A percentile compares a stretch with the other conserved stretches of the same genome.
Conservation (phyloP, 192 early-diverging fungal genomes). For the Gryganskiella cystojenkinii region DNA sequence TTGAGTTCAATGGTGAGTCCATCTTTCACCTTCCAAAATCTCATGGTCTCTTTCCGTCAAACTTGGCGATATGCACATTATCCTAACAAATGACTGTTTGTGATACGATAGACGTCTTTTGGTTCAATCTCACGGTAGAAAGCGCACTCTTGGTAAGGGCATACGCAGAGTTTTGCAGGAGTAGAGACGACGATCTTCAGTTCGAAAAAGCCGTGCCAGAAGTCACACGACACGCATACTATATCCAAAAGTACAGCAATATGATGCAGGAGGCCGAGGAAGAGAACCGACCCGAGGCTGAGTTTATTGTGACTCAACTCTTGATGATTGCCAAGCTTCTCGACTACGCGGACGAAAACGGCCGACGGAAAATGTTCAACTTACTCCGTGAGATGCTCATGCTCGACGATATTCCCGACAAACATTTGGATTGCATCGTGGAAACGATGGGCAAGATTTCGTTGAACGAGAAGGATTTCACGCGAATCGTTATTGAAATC, state of each 20-base stretch:
- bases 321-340: constrained; percentile 79
- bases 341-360: constrained; percentile 92
- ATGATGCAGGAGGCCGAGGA: constrained; percentile 60
- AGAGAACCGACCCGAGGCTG: constrained; percentile 59
- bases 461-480: constrained; percentile 87
- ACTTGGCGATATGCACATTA: background rate
- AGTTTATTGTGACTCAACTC: constrained; percentile 79
- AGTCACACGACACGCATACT: constrained; percentile 66
- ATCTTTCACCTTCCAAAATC: too few species aligned
- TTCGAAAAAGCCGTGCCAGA: constrained; percentile 78
- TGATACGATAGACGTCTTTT: constrained; percentile 62
- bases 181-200: constrained; percentile 67
- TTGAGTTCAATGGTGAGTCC: constrained; percentile 67
- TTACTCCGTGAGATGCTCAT: constrained; percentile 85
- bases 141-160: constrained; percentile 59
- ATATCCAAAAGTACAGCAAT: constrained; percentile 66
- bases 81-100: background rate
- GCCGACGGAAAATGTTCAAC: constrained; percentile 82
- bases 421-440: constrained; percentile 80
- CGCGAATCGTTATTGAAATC: constrained; percentile 79
- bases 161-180: constrained; percentile 57
- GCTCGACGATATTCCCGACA: constrained; percentile 78
- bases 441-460: constrained; percentile 81
- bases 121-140: constrained; percentile 65
- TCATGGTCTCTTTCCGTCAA: background rate